Evolutionary conservation across 352 stramenopile species (phyloP), one percentile per base, ranked within the genome.

Genomic region (Saprolegnia parasitica): DNA sequence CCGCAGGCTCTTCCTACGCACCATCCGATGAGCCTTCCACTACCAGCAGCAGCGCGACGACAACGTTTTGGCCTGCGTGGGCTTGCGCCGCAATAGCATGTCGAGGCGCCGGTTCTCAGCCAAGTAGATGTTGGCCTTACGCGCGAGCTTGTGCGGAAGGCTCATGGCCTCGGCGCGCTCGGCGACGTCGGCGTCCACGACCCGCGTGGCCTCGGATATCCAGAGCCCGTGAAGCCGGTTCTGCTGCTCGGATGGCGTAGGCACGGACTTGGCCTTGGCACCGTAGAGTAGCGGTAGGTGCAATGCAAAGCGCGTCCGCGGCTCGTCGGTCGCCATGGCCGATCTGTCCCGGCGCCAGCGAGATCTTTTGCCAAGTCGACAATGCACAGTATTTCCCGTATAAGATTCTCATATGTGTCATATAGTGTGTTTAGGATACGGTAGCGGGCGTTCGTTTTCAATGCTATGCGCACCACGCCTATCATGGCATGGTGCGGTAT

Each of bases 61-160:
- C 18, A 42, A 88, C 80, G 73, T 86, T 66, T 81, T 76, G 21
- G 75, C 71, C 45, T 83, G 74, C 0, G 58, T 76, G 21, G 81
- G 64, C 49, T 72, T 78, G 16, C 76, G 78, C 21, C 73, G 76
- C 56, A 85, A 77, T 0, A 87, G 68, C 65, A 71, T 74, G 10
- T 78, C 74, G 10, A 93, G 68, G 0, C 83, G 78, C 61, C 80
- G 60, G 71, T 91, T 89, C 68, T 93, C 82, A 35, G 78, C 65
- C n/a, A 81, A 74, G 52, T 93, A 93, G 8, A 84, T 72, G 29
- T 58, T 79, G 32, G 61, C 55, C 50, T 77, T 77, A 39, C 29
- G 16, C 5, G 20, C 9, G 8, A 60, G 35, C 35, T 60, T 60
- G 11, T 24, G 52, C 8, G 52, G 52, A 1, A 60, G 35, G 5